Conservation (phyloP, 2,329 filamentous ascomycete species). For the Cadophora malorum region DNA sequence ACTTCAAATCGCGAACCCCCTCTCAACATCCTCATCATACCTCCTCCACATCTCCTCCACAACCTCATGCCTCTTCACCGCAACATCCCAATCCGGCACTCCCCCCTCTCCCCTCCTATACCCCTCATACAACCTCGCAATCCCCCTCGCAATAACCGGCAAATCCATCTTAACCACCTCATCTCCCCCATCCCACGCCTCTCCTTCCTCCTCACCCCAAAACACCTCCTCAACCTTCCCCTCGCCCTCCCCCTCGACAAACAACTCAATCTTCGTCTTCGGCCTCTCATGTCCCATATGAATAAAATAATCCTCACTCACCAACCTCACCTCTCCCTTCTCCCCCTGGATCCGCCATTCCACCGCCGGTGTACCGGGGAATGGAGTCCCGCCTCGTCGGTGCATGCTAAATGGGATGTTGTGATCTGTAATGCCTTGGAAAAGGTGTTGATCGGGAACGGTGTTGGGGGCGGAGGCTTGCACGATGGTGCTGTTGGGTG, state of each 20-base stretch:
- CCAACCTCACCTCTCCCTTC: constrained; percentile 56
- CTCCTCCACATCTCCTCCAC: constrained; percentile 46
- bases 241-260: constrained; percentile 43
- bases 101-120: constrained; percentile 51
- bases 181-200: constrained; percentile 50
- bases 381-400: constrained; percentile 56
- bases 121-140: constrained; percentile 63
- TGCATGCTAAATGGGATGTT: constrained; percentile 47
- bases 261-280: constrained; percentile 54
- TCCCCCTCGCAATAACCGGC: constrained; percentile 53
- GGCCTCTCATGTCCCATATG: constrained; percentile 45
- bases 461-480: constrained; percentile 47
- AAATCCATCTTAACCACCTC: constrained; percentile 55
- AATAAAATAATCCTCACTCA: constrained; percentile 43
- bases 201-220: constrained; percentile 49
- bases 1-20: not conserved
- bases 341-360: constrained; percentile 60
- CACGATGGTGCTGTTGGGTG: constrained; percentile 41
- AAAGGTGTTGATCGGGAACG: constrained; percentile 53
- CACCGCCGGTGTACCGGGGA: constrained; percentile 53
- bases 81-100: constrained; percentile 51
- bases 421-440: constrained; percentile 45
- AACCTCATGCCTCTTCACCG: constrained; percentile 55
- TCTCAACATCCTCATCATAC: constrained; percentile 24
- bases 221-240: constrained; percentile 50